Percentiles rank a stretch among this genome's conserved stretches.
These are phyloP conservation scores for Hyphopichia khmerensis DNA, from an alignment of 1,139 yeast species.

Conservation along the genomic window DNA sequence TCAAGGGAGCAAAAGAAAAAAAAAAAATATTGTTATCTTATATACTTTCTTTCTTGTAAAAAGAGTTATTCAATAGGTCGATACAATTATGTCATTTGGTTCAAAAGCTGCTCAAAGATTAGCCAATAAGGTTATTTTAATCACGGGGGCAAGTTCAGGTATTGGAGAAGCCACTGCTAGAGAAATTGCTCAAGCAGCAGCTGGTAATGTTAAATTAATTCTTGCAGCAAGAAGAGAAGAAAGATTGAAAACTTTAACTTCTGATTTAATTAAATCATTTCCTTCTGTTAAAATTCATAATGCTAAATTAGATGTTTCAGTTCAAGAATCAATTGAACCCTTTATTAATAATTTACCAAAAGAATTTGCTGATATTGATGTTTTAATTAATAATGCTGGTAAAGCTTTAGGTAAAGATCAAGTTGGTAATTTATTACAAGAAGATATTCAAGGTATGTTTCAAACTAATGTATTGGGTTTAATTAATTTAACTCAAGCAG, in stretches of 20 bases:
- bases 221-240: conserved; percentile 71
- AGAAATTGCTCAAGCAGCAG: conserved; percentile 68
- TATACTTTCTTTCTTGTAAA: neutral
- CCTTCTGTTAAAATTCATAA: conserved; percentile 51
- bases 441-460: conserved; percentile 64
- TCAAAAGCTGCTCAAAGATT: conserved; percentile 43
- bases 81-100: conserved; percentile 42
- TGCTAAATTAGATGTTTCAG: conserved; percentile 62
- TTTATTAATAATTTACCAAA: conserved; percentile 51
- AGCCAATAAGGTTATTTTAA: conserved; percentile 36
- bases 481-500: conserved; percentile 66
- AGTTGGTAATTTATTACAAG: conserved; percentile 56
- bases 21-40: too few species aligned
- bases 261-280: conserved; percentile 41
- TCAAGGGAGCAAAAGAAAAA: neutral
- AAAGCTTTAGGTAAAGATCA: conserved; percentile 68
- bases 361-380: conserved; percentile 59
- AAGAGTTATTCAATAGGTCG: too few species aligned
- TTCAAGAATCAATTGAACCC: conserved; percentile 46
- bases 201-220: conserved; percentile 64
- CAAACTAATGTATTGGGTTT: conserved; percentile 74
- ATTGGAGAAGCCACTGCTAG: conserved; percentile 77
- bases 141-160: conserved; percentile 41
- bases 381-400: conserved; percentile 81
- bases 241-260: conserved; percentile 46